Percentiles rank a stretch among this genome's conserved stretches.
These are phyloP conservation scores for Crithidia acanthocephali DNA, from an alignment of 208 protist genomes.

Conservation along the genomic window DNA sequence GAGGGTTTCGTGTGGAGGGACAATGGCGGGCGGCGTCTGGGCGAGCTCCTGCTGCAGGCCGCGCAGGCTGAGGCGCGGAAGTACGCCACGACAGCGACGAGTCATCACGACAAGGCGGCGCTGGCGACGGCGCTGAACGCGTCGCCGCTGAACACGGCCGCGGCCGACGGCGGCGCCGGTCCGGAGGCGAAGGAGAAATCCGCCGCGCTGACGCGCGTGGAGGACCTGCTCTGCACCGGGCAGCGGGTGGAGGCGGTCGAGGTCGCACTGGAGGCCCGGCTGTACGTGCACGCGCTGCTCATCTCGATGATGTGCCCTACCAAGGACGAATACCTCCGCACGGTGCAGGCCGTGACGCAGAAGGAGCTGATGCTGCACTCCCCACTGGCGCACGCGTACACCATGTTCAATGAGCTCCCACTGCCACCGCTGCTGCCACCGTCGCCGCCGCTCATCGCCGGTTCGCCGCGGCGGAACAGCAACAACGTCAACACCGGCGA, in stretches of 20 bases:
- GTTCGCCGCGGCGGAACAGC: not conserved
- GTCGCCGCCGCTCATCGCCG: not conserved
- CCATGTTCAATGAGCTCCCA: constrained; percentile 81
- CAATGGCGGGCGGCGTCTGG: constrained; percentile 49
- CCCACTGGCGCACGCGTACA: constrained; percentile 82
- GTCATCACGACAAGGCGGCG: not conserved
- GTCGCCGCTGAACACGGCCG: constrained; percentile 20
- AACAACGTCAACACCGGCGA: not conserved
- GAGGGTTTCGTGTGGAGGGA: constrained; percentile 52
- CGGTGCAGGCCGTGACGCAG: constrained; percentile 60
- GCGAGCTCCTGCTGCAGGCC: constrained; percentile 41
- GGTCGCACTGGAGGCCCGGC: constrained; percentile 50
- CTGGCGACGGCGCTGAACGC: not conserved
- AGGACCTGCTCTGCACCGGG: constrained; percentile 61
- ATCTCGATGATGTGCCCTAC: constrained; percentile 90
- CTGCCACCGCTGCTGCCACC: constrained; percentile 53
- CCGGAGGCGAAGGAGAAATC: constrained; percentile 15
- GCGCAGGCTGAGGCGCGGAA: constrained; percentile 20
- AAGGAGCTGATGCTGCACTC: constrained; percentile 57
- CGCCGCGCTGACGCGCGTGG: constrained; percentile 48
- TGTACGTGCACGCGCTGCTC: constrained; percentile 80
- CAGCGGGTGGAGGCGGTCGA: constrained; percentile 70
- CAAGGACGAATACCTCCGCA: constrained; percentile 71
- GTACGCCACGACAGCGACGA: constrained; percentile 7
- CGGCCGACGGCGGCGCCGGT: not conserved